phyloP scores from a whole-genome alignment of 805 yeast genomes.

The Myxozyma melibiosi region DNA sequence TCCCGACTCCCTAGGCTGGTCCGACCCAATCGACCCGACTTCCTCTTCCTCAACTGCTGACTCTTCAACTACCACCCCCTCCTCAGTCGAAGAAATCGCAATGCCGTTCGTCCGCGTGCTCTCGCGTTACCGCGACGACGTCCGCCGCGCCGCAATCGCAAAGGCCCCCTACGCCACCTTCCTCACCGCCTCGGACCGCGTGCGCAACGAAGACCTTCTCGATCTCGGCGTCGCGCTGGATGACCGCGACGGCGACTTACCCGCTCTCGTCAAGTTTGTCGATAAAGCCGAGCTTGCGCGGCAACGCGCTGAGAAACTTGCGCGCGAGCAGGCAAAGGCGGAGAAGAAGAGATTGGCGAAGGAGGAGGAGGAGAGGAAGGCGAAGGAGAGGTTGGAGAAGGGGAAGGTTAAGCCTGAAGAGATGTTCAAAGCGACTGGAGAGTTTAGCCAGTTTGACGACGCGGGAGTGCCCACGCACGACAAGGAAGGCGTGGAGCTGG shows the following conservation, averaged over 20 bases:
- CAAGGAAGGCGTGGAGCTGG: constrained; percentile 74
- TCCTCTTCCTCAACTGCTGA: constrained; percentile 40
- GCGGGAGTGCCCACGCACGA: constrained; percentile 80
- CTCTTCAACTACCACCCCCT: constrained; percentile 42
- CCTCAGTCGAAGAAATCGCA: constrained; percentile 62
- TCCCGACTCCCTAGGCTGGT: constrained; percentile 76
- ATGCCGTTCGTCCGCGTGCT: constrained; percentile 80
- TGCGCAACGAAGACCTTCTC: constrained; percentile 72
- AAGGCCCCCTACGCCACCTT: constrained; percentile 55
- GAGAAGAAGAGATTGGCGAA: constrained; percentile 51
- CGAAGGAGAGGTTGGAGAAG: constrained; percentile 67
- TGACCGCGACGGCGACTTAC: constrained; percentile 65
- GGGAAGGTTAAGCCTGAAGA: constrained; percentile 71
- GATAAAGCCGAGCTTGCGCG: constrained; percentile 68
- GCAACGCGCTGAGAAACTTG: constrained; percentile 59
- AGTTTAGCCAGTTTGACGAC: constrained; percentile 79
- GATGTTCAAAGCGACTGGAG: constrained; percentile 61
- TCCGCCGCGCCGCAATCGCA: constrained; percentile 73
- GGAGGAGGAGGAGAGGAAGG: constrained; percentile 51
- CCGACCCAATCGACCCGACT: constrained; percentile 24
- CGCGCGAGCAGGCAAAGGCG: constrained; percentile 55
- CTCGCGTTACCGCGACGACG: constrained; percentile 77
- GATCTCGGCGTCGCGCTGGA: constrained; percentile 81
- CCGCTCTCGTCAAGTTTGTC: constrained; percentile 83
- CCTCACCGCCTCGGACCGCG: constrained; percentile 68